Evolutionary conservation across 2,329 filamentous ascomycete genomes (phyloP).

Genomic region (Mycosphaerella sp.): DNA sequence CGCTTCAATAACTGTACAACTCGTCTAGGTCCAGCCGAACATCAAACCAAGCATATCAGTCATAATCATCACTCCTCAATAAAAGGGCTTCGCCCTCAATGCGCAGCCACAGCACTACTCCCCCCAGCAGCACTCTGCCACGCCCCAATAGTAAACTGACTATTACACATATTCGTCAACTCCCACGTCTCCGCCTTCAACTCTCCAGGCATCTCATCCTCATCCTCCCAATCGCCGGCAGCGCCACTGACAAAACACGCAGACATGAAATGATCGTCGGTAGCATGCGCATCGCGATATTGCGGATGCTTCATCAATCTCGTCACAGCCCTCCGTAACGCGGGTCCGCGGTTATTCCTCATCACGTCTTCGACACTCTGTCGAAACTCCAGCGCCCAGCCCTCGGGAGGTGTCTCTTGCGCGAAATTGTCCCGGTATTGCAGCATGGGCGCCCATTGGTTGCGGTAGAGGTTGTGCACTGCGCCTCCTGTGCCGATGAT

Average conservation of each 20-base stretch:
- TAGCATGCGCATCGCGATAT: conserved; percentile 61
- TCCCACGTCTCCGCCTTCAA: conserved; percentile 61
- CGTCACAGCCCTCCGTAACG: conserved; percentile 50
- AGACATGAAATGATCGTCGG: conserved; percentile 65
- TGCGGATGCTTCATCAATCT: conserved; percentile 62
- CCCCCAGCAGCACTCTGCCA: conserved; percentile 30
- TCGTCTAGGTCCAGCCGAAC: no score
- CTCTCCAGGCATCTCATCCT: conserved; percentile 34
- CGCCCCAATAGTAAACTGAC: conserved; percentile 51
- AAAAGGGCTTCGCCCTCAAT: no score
- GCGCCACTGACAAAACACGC: conserved; percentile 58
- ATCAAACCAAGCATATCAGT: no score
- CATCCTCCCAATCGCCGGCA: conserved; percentile 41
- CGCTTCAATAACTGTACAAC: no score
- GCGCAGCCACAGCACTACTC: conserved; percentile 12
- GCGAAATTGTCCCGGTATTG: conserved; percentile 58
- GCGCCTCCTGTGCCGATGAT: conserved; percentile 56
- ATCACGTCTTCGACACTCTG: conserved; percentile 59
- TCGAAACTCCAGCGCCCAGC: conserved; percentile 58
- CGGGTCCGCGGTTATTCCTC: conserved; percentile 48
- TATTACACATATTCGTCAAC: conserved; percentile 58
- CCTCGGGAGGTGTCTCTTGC: conserved; percentile 52
- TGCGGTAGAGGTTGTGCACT: conserved; percentile 65
- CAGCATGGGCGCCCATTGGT: conserved; percentile 60
- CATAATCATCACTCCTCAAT: no score